phyloP scores from a whole-genome alignment of 2,329 filamentous ascomycete genomes.

The Orbilia oligospora region DNA sequence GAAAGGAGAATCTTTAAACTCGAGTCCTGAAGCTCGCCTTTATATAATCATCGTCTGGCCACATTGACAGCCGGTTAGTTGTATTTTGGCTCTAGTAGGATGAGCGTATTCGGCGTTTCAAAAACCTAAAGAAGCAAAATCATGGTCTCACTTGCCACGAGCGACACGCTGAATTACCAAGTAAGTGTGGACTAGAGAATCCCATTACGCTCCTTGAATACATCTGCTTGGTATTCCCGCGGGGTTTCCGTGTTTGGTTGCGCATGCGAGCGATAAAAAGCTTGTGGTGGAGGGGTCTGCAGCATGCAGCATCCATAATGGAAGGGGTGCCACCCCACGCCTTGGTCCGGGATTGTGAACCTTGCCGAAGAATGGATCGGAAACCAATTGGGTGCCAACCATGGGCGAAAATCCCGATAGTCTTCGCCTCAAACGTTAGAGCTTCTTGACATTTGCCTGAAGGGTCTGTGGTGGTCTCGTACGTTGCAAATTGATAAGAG shows the following conservation, averaged over 20 bases:
- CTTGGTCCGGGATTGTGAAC: constrained; percentile 28
- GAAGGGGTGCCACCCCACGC: constrained; percentile 40
- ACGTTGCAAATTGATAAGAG: constrained; percentile 30
- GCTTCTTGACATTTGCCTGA: constrained; percentile 21
- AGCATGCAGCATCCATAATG: constrained; percentile 21
- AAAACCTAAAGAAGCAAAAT: constrained; percentile 56
- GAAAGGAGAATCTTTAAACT: constrained; percentile 23
- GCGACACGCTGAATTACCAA: constrained; percentile 30
- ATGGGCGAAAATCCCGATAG: constrained; percentile 48
- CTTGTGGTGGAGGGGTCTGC: constrained; percentile 58
- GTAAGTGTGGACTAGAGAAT: constrained; percentile 32
- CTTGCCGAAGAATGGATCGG: constrained; percentile 41
- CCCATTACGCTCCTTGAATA: constrained; percentile 27
- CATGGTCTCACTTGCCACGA: constrained; percentile 29
- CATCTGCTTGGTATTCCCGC: constrained; percentile 38
- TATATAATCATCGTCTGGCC: constrained; percentile 45
- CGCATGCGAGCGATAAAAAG: constrained; percentile 46
- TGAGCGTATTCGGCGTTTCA: constrained; percentile 53
- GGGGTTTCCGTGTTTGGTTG: constrained; percentile 60
- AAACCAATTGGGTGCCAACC: constrained; percentile 25
- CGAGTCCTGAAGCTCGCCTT: constrained; percentile 33
- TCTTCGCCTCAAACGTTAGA: constrained; percentile 35
- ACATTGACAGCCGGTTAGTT: constrained; percentile 13
- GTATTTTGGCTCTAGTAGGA: constrained; percentile 9
- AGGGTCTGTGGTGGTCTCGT: constrained; percentile 27